phyloP scores from a whole-genome alignment of 2,329 filamentous ascomycete species.

The Colletotrichum truncatum region DNA sequence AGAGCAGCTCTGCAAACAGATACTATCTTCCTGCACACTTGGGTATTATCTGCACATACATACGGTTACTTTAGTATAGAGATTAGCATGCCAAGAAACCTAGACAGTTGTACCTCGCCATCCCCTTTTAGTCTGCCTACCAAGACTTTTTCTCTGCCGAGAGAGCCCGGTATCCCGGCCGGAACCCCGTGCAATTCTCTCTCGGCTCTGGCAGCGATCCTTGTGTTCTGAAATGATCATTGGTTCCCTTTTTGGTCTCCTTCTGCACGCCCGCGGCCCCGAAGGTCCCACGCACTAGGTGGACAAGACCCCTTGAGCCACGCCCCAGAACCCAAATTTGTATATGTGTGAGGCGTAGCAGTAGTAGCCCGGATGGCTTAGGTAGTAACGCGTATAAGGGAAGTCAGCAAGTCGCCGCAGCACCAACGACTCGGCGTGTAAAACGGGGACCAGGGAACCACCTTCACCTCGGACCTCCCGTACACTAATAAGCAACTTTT shows the following conservation, averaged over 20 bases:
- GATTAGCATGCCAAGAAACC: neutral
- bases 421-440: neutral
- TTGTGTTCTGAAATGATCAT: neutral
- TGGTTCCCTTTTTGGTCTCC: neutral
- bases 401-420: slow-evolving; percentile 8
- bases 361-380: neutral
- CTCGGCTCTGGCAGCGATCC: slow-evolving; percentile 5
- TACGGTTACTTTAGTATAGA: neutral
- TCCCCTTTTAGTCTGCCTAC: neutral
- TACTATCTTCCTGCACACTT: neutral
- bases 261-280: slow-evolving; percentile 3
- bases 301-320: slow-evolving; percentile 12
- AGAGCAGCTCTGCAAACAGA: neutral
- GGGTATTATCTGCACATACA: neutral
- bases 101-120: slow-evolving; percentile 2
- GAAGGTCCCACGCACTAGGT: neutral
- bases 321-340: neutral
- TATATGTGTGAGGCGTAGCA: slow-evolving; percentile 6
- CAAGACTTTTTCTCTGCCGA: slow-evolving; percentile 8
- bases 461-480: slow-evolving; percentile 12
- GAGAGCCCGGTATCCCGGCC: slow-evolving; percentile 17
- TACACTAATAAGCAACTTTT: slow-evolving; percentile 13
- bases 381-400: neutral
- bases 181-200: neutral
- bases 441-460: neutral